phyloP scores from a whole-genome alignment of 305 asterid species.

The Fraxinus albicans region DNA sequence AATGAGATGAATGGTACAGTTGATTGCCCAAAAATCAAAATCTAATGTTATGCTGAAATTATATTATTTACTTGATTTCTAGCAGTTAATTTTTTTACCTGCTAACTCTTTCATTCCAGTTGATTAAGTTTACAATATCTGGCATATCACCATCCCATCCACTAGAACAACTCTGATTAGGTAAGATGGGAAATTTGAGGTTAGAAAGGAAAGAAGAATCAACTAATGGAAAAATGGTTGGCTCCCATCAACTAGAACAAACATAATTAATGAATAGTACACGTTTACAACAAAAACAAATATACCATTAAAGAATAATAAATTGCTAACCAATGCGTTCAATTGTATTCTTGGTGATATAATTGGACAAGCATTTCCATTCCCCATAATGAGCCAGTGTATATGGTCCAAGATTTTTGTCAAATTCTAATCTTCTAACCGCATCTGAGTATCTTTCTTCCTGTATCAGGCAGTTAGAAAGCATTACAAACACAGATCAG shows the following conservation, averaged over 20 bases:
- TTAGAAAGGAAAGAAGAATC: conserved; percentile 9
- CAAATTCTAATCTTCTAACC: conserved; percentile 83
- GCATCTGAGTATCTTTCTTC: conserved; percentile 72
- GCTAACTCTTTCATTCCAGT: neutral
- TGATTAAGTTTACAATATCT: conserved; percentile 3
- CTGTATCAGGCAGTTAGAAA: conserved; percentile 33
- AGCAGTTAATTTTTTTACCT: neutral
- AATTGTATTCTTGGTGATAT: conserved; percentile 60
- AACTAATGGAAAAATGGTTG: conserved; percentile 9
- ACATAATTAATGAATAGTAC: neutral
- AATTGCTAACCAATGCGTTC: conserved; percentile 62
- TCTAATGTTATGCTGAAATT: neutral
- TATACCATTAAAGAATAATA: conserved; percentile 8
- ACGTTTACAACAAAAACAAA: neutral
- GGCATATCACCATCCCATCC: conserved; percentile 9
- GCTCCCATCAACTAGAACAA: neutral
- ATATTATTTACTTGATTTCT: neutral
- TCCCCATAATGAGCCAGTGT: conserved; percentile 59
- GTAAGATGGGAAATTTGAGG: conserved; percentile 4
- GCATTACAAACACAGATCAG: conserved; percentile 15
- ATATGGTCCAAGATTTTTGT: conserved; percentile 83
- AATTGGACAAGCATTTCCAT: conserved; percentile 82
- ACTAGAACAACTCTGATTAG: conserved; percentile 7
- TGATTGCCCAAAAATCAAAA: neutral
- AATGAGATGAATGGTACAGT: neutral